These are phyloP conservation scores for Xylaria curta DNA, from an alignment of 495 filamentous ascomycete genomes.

Conservation along the genomic window DNA sequence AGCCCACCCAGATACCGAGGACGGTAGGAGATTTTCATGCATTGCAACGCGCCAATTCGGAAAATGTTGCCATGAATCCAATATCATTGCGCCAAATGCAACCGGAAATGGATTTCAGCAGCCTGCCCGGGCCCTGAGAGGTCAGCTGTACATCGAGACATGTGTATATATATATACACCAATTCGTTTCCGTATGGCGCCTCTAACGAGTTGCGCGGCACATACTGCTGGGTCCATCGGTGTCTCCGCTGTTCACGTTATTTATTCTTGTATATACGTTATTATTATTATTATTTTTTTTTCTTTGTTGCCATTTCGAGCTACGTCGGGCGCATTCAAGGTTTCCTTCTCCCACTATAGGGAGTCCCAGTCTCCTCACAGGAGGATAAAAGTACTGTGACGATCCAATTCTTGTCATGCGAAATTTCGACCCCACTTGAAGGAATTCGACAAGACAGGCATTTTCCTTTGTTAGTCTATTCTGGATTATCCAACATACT, in stretches of 20 bases:
- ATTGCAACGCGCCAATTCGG: slow-evolving; percentile 50
- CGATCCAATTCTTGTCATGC: not conserved
- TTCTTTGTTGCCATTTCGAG: not conserved
- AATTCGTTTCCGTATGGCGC: too few relatives aligned
- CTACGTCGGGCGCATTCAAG: not conserved
- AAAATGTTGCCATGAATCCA: slow-evolving; percentile 45
- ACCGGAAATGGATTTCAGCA: slow-evolving; percentile 42
- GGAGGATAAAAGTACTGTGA: slow-evolving; percentile 6
- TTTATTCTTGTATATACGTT: slow-evolving; percentile 23
- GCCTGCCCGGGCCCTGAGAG: slow-evolving; percentile 16
- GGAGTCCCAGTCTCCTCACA: not conserved
- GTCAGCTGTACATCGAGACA: not conserved
- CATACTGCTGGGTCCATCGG: not conserved
- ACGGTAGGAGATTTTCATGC: slow-evolving; percentile 57
- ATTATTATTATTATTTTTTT: not conserved
- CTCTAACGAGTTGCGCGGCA: not conserved
- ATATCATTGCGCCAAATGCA: slow-evolving; percentile 41
- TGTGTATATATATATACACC: too few relatives aligned
- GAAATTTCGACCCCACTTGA: not conserved
- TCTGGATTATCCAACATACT: not conserved
- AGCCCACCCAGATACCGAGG: slow-evolving; percentile 40
- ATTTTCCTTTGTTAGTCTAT: not conserved
- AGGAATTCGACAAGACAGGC: not conserved
- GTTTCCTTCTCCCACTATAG: not conserved
- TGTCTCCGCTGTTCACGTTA: not conserved